Conservation (phyloP, 805 yeast species). For the Priceomyces melissophilus region DNA sequence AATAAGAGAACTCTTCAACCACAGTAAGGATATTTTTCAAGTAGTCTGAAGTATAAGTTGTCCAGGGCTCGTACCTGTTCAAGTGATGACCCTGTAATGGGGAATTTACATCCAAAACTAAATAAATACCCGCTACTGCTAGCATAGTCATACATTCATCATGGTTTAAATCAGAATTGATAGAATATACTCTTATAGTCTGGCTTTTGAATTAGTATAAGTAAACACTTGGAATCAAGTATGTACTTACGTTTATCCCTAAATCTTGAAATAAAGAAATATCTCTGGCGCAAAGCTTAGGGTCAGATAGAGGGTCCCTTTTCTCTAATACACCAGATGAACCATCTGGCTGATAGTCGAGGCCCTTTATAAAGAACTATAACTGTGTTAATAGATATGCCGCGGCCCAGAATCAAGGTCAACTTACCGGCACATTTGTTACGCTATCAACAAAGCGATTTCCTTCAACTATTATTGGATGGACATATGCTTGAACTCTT, state of each 20-base stretch:
- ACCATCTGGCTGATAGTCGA: constrained; percentile 97
- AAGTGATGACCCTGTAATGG: constrained; percentile 76
- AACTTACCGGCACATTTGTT: constrained; percentile 64
- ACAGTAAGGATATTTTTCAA: constrained; percentile 73
- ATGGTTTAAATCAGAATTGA: constrained; percentile 79
- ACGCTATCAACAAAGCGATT: constrained; percentile 72
- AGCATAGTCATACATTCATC: constrained; percentile 88
- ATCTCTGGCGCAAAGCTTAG: constrained; percentile 74
- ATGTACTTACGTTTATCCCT: constrained; percentile 56
- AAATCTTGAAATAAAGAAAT: constrained; percentile 74
- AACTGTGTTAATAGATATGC: constrained; percentile 1
- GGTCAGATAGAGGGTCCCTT: constrained; percentile 75
- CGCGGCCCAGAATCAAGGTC: not conserved
- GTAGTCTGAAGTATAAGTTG: constrained; percentile 68
- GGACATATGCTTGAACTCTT: constrained; percentile 26
- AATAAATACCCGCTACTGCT: constrained; percentile 89
- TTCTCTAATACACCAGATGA: constrained; percentile 62
- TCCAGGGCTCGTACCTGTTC: constrained; percentile 93
- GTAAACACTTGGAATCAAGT: not conserved
- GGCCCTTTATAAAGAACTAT: constrained; percentile 76
- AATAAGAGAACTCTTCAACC: constrained; percentile 75
- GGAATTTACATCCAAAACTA: constrained; percentile 87
- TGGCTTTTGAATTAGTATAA: constrained; percentile 14
- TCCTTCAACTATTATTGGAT: constrained; percentile 69
- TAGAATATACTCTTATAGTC: constrained; percentile 83